These are phyloP conservation scores for Penicillium rolfsii DNA, from an alignment of 2,329 filamentous ascomycete genomes.

Conservation along the genomic window DNA sequence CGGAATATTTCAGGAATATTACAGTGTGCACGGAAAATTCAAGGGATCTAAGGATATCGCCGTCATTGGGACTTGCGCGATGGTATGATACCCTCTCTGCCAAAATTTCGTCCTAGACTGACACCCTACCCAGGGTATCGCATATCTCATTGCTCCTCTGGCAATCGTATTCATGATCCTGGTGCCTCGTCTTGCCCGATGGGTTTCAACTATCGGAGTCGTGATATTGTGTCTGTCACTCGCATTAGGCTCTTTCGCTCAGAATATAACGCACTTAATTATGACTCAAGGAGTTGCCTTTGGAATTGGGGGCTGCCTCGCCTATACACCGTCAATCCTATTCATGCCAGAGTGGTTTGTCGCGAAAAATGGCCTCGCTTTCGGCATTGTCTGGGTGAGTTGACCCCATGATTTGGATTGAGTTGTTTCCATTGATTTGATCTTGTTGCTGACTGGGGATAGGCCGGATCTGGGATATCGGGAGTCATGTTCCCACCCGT, in stretches of 20 bases:
- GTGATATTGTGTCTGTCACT: conserved; percentile 41
- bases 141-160: conserved; percentile 32
- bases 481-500: conserved; percentile 38
- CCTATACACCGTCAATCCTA: conserved; percentile 53
- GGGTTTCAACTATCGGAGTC: conserved; percentile 39
- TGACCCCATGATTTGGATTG: background rate
- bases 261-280: conserved; percentile 45
- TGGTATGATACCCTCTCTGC: conserved; percentile 44
- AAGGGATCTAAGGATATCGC: conserved; percentile 54
- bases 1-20: conserved; percentile 72
- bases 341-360: conserved; percentile 58
- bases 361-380: conserved; percentile 53
- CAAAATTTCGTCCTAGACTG: background rate
- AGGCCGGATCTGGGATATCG: conserved; percentile 39
- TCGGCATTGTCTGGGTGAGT: conserved; percentile 52
- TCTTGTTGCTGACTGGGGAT: background rate
- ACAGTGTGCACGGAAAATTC: conserved; percentile 63
- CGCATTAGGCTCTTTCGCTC: conserved; percentile 45
- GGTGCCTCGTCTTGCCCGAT: conserved; percentile 35
- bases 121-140: conserved; percentile 30
- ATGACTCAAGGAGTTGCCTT: conserved; percentile 44
- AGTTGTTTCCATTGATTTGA: background rate
- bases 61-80: conserved; percentile 66
- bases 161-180: conserved; percentile 36
- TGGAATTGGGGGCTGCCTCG: conserved; percentile 50